These are phyloP conservation scores for Myochromella boudieri DNA, from an alignment of 768 basidiomycete species.

Conservation along the genomic window DNA sequence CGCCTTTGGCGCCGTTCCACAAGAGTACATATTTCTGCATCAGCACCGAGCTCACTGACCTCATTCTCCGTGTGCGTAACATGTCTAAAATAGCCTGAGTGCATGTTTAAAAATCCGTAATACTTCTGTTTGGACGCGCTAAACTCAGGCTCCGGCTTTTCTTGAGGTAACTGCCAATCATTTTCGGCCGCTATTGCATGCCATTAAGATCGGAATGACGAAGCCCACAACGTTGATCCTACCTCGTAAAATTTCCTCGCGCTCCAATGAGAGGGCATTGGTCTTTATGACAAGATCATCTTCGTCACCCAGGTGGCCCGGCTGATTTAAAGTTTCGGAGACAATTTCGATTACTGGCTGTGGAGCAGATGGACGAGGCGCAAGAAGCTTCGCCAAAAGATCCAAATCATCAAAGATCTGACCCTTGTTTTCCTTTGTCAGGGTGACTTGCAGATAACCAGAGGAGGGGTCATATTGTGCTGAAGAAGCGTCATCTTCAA, in stretches of 20 bases:
- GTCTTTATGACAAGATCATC: conserved; percentile 45
- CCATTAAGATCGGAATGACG: not conserved
- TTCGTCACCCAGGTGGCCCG: conserved; percentile 20
- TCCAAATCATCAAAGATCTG: conserved; percentile 78
- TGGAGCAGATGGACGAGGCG: conserved; percentile 50
- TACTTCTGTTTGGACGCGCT: conserved; percentile 42
- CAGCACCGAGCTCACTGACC: conserved; percentile 72
- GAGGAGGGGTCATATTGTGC: conserved; percentile 75
- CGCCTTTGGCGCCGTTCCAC: conserved; percentile 55
- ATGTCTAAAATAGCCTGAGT: conserved; percentile 76
- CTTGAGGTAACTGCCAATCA: conserved; percentile 78
- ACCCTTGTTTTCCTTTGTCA: conserved; percentile 67
- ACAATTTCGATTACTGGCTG: conserved; percentile 60
- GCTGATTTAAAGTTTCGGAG: conserved; percentile 17
- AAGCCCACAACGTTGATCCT: no score
- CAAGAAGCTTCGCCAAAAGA: conserved; percentile 73
- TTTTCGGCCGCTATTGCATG: conserved; percentile 62
- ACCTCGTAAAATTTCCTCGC: conserved; percentile 65
- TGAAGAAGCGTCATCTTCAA: conserved; percentile 69
- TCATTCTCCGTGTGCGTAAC: conserved; percentile 78
- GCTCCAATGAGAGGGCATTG: conserved; percentile 47
- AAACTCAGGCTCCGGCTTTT: conserved; percentile 43
- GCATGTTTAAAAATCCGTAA: conserved; percentile 78
- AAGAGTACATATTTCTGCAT: conserved; percentile 56
- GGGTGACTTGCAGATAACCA: conserved; percentile 74